Evolutionary conservation across 176 grass and related monocot species (phyloP).

Genomic region (Rhipidocladum racemiflorum): DNA sequence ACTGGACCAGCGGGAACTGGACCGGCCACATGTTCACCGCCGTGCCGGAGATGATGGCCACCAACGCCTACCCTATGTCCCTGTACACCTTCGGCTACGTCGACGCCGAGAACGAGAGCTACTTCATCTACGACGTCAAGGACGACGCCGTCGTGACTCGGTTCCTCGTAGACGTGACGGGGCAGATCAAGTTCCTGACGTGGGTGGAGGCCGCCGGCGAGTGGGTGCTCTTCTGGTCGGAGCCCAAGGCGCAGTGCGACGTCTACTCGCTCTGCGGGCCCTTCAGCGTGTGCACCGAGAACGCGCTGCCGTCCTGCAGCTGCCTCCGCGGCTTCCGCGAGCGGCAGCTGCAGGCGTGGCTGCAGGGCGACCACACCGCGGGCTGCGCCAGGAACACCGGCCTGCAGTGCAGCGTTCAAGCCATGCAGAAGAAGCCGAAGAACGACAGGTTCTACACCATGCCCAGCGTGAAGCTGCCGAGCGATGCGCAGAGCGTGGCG

Average conservation of each 20-base stretch:
- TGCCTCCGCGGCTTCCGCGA: constrained; percentile 44
- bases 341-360: constrained; percentile 2
- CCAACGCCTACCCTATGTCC: not conserved
- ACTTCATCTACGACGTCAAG: constrained; percentile 48
- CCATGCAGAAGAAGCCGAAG: not conserved
- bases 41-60: constrained; percentile 51
- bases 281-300: constrained; percentile 45
- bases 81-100: constrained; percentile 44
- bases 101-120: constrained; percentile 33
- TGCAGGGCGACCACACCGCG: constrained; percentile 1
- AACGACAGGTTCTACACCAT: constrained; percentile 39
- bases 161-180: constrained; percentile 42
- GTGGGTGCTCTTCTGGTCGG: constrained; percentile 47
- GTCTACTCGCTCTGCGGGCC: constrained; percentile 40
- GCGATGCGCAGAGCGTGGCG: not conserved
- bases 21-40: constrained; percentile 28
- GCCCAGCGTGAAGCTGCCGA: constrained; percentile 34
- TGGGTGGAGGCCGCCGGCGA: constrained; percentile 14
- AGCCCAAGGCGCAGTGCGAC: constrained; percentile 49
- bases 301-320: constrained; percentile 20
- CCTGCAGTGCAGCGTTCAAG: constrained; percentile 23
- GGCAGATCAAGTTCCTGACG: constrained; percentile 41
- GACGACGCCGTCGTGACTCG: constrained; percentile 29
- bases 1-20: constrained; percentile 67
- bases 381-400: constrained; percentile 40